phyloP scores from a whole-genome alignment of 768 basidiomycete genomes.

The Fibroporia radiculosa region DNA sequence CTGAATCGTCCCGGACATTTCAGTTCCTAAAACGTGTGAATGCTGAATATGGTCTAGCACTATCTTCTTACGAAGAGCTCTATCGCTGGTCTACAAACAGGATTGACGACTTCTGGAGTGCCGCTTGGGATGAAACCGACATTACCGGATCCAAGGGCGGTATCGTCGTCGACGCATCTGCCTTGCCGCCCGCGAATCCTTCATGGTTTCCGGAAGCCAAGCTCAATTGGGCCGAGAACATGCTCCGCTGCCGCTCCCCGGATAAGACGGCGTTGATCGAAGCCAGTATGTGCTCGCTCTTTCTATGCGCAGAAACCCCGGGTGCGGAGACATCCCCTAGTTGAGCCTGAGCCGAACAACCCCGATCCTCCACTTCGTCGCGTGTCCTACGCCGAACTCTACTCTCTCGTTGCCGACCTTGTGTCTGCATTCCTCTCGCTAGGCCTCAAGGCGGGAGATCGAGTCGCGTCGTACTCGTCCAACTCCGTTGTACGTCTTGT shows the following conservation, averaged over 20 bases:
- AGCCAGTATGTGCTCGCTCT: constrained; percentile 49
- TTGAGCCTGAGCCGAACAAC: constrained; percentile 50
- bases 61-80: constrained; percentile 54
- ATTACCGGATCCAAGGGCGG: too few relatives aligned
- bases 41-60: constrained; percentile 32
- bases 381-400: constrained; percentile 51
- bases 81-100: constrained; percentile 55
- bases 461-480: constrained; percentile 70
- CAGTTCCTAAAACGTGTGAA: too few relatives aligned
- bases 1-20: too few relatives aligned
- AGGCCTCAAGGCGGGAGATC: constrained; percentile 56
- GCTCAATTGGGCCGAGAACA: constrained; percentile 80
- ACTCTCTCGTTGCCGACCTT: constrained; percentile 45
- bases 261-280: constrained; percentile 61
- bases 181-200: constrained; percentile 54
- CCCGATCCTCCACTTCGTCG: constrained; percentile 36
- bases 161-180: constrained; percentile 48
- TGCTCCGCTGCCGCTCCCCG: constrained; percentile 51
- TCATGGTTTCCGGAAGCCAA: constrained; percentile 61
- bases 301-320: constrained; percentile 13
- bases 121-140: constrained; percentile 63
- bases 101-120: constrained; percentile 63
- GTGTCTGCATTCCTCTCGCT: constrained; percentile 48
- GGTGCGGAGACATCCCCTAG: constrained; percentile 25
- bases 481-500: constrained; percentile 59